These are phyloP conservation scores for Adansonia gregorii DNA, from an alignment of 441 rosid species.

Conservation along the genomic window DNA sequence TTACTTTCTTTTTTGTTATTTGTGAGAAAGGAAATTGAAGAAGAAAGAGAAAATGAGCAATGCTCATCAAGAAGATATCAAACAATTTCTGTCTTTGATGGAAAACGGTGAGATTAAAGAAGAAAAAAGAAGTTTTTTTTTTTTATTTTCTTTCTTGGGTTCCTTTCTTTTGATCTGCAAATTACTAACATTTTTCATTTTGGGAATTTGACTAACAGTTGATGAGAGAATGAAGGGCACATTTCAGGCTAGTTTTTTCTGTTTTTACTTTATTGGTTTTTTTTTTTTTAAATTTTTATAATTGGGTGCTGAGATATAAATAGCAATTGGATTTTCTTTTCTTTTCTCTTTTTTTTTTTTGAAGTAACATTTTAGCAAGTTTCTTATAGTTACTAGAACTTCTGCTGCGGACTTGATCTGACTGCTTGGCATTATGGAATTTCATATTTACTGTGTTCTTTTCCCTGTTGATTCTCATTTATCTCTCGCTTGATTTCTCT, in stretches of 20 bases:
- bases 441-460: constrained; percentile 16
- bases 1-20: not conserved
- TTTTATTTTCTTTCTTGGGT: constrained; percentile 24
- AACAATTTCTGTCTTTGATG: constrained; percentile 68
- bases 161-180: constrained; percentile 28
- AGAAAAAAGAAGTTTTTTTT: not conserved
- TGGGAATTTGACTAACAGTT: constrained; percentile 46
- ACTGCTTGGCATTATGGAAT: not conserved
- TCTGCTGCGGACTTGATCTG: constrained; percentile 13
- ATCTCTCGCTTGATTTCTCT: not conserved
- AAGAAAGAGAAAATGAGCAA: constrained; percentile 41
- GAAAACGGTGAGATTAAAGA: constrained; percentile 61
- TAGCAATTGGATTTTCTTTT: not conserved
- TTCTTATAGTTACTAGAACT: not conserved
- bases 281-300: constrained; percentile 14
- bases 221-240: constrained; percentile 69
- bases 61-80: constrained; percentile 39
- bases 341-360: no score
- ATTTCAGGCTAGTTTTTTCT: constrained; percentile 66
- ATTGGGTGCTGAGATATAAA: constrained; percentile 20
- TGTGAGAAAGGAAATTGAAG: constrained; percentile 15
- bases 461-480: constrained; percentile 32
- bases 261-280: not conserved
- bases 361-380: not conserved
- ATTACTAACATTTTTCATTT: constrained; percentile 11